Evolutionary conservation across 805 yeast genomes (phyloP).

Genomic region (Suhomyces sp.): DNA sequence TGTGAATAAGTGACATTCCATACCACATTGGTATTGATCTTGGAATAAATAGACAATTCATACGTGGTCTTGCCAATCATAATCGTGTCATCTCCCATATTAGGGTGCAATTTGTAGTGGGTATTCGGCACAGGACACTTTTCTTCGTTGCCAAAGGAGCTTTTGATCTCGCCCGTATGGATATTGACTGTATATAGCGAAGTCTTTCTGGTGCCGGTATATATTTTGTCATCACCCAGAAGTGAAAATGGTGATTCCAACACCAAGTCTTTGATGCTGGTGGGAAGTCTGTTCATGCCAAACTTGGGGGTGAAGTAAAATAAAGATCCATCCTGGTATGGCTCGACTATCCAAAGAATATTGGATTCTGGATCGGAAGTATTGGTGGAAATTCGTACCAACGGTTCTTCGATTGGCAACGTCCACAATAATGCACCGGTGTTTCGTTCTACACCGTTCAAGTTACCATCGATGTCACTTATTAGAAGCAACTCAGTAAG

Average conservation of each 20-base stretch:
- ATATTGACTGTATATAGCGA: constrained; percentile 73
- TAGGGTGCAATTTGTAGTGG: constrained; percentile 12
- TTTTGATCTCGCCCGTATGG: constrained; percentile 67
- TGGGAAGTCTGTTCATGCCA: constrained; percentile 81
- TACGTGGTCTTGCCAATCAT: constrained; percentile 71
- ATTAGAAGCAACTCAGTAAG: constrained; percentile 62
- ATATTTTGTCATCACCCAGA: constrained; percentile 71
- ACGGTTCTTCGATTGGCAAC: constrained; percentile 59
- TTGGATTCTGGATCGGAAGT: constrained; percentile 20
- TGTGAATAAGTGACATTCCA: constrained; percentile 86
- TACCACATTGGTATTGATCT: constrained; percentile 49
- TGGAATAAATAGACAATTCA: constrained; percentile 74
- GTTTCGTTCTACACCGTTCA: constrained; percentile 74
- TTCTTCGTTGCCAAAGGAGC: constrained; percentile 57
- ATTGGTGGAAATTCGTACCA: constrained; percentile 46
- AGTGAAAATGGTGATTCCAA: constrained; percentile 82
- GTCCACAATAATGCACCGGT: constrained; percentile 81
- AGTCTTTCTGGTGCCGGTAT: constrained; percentile 80
- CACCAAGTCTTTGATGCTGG: constrained; percentile 74
- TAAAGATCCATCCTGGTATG: constrained; percentile 77
- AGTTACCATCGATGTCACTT: constrained; percentile 81
- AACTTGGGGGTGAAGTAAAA: constrained; percentile 71
- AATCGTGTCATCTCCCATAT: constrained; percentile 35
- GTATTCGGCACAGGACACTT: constrained; percentile 35
- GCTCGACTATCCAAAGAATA: constrained; percentile 84